Conservation (phyloP, 2,329 filamentous ascomycete species). For the Fonsecaea multimorphosa region DNA sequence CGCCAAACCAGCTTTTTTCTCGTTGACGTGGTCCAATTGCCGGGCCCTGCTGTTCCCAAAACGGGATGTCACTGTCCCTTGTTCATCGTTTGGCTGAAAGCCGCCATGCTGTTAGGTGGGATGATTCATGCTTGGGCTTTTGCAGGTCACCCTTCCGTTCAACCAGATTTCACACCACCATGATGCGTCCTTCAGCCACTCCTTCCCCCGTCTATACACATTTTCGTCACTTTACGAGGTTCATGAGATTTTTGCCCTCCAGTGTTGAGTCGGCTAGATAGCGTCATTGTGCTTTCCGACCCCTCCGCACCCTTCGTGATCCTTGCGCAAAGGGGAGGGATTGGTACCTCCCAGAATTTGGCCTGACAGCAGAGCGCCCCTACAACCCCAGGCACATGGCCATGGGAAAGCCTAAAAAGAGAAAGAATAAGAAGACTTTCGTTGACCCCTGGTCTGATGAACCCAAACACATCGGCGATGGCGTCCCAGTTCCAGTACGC, state of each 20-base stretch:
- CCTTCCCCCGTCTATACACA: conserved; percentile 19
- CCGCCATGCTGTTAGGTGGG: not conserved
- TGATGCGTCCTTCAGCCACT: conserved; percentile 24
- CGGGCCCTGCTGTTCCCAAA: conserved; percentile 15
- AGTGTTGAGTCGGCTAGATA: conserved; percentile 30
- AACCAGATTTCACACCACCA: conserved; percentile 21
- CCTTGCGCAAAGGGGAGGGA: conserved; percentile 28
- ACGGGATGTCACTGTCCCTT: conserved; percentile 18
- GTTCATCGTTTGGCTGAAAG: conserved; percentile 21
- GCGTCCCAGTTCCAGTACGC: conserved; percentile 55
- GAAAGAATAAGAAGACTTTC: conserved; percentile 46
- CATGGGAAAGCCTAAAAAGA: conserved; percentile 49
- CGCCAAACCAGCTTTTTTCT: conserved; percentile 26
- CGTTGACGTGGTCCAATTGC: conserved; percentile 37
- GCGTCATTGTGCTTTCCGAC: conserved; percentile 34
- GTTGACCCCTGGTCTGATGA: conserved; percentile 42
- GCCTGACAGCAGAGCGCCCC: conserved; percentile 16
- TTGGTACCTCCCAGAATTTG: conserved; percentile 22
- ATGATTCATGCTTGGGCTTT: conserved; percentile 21
- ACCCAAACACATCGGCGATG: conserved; percentile 48
- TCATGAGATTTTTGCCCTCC: conserved; percentile 27
- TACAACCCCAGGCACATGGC: conserved; percentile 41
- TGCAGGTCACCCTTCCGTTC: conserved; percentile 25
- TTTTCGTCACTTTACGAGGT: conserved; percentile 21
- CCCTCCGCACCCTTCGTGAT: conserved; percentile 31